Evolutionary conservation across 2,329 filamentous ascomycete species (phyloP).

Genomic region (Magnaporthiopsis incrustans): DNA sequence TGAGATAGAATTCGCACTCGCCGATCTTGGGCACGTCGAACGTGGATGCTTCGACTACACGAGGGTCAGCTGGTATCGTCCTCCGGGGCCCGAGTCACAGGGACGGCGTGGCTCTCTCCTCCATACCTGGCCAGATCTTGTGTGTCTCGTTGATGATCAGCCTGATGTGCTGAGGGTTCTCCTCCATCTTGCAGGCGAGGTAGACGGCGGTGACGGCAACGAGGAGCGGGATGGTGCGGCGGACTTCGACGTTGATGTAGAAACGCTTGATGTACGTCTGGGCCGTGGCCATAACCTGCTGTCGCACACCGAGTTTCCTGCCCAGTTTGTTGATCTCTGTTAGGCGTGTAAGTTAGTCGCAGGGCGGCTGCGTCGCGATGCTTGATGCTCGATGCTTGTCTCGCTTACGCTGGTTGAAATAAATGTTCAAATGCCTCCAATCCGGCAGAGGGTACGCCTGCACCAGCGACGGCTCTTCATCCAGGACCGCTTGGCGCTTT

Average conservation of each 20-base stretch:
- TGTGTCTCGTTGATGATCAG: conserved; percentile 82
- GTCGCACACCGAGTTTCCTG: conserved; percentile 74
- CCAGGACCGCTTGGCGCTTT: conserved; percentile 68
- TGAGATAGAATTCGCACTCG: conserved; percentile 89
- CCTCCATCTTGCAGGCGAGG: conserved; percentile 95
- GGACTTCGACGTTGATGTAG: conserved; percentile 84
- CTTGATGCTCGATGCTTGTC: not conserved
- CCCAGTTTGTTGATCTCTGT: conserved; percentile 74
- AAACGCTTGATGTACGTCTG: conserved; percentile 93
- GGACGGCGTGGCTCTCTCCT: not conserved
- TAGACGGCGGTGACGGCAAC: conserved; percentile 91
- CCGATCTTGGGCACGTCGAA: conserved; percentile 78
- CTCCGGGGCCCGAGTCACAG: too few relatives aligned
- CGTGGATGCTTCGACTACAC: conserved; percentile 21
- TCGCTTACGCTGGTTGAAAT: conserved; percentile 75
- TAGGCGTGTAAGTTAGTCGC: not conserved
- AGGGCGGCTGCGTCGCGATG: not conserved
- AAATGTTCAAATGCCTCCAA: conserved; percentile 75
- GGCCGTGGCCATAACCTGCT: conserved; percentile 89
- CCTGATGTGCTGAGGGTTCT: conserved; percentile 91
- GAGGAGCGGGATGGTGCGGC: conserved; percentile 87
- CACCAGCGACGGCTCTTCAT: conserved; percentile 65
- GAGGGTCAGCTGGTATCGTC: conserved; percentile 44
- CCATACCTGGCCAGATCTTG: conserved; percentile 65
- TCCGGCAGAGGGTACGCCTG: conserved; percentile 79